A percentile compares a stretch with the other conserved stretches of the same genome.
These are phyloP conservation scores for Gossypium thurberi DNA, from an alignment of 345 rosid genomes.

Conservation along the genomic window DNA sequence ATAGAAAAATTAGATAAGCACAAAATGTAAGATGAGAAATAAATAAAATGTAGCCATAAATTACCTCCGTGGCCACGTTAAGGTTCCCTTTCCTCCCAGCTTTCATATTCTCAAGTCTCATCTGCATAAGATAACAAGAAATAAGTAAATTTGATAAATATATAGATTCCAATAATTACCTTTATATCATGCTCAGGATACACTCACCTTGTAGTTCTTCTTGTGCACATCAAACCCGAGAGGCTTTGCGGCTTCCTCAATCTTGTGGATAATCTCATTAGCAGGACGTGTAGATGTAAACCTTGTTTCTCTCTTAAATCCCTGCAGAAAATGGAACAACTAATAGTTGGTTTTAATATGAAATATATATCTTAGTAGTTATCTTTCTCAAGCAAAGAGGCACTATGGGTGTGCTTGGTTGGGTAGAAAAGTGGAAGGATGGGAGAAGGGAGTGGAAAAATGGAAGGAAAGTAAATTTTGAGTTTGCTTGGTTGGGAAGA, in stretches of 20 bases:
- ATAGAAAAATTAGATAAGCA: neutral
- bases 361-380: neutral
- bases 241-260: constrained; percentile 89
- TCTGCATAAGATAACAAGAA: constrained; percentile 28
- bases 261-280: constrained; percentile 74
- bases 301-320: constrained; percentile 83
- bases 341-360: neutral
- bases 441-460: too few relatives aligned
- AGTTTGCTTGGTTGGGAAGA: too few relatives aligned
- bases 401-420: neutral
- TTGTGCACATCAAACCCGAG: constrained; percentile 89
- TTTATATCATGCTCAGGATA: neutral
- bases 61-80: constrained; percentile 81
- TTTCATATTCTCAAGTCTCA: constrained; percentile 85
- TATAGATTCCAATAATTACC: neutral
- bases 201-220: constrained; percentile 79
- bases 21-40: neutral
- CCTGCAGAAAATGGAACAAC: constrained; percentile 32
- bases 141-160: neutral
- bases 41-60: neutral
- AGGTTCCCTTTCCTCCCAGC: constrained; percentile 97
- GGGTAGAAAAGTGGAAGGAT: too few relatives aligned
- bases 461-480: too few relatives aligned
- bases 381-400: neutral
- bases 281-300: constrained; percentile 77